These are phyloP conservation scores for Elsinoe perseae DNA, from an alignment of 2,329 filamentous ascomycete species.

Conservation along the genomic window DNA sequence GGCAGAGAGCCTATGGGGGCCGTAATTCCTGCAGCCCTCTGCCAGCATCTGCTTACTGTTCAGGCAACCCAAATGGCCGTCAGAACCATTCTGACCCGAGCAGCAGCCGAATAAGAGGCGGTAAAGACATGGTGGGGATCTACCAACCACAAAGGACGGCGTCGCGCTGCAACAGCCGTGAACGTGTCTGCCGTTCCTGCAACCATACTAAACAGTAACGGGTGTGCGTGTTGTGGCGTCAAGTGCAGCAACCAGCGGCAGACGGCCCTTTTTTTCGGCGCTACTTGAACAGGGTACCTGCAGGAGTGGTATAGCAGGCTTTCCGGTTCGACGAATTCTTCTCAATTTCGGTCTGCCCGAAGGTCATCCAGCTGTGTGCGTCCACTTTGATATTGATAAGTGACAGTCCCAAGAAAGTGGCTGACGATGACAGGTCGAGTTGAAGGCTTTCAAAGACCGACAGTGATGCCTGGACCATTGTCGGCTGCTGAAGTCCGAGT, in stretches of 20 bases:
- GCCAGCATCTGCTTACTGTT: background rate
- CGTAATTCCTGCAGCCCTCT: too few relatives aligned
- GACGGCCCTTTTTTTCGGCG: background rate
- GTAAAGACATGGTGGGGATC: too few relatives aligned
- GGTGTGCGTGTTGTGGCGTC: background rate
- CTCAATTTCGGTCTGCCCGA: too few relatives aligned
- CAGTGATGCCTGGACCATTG: background rate
- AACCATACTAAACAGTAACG: background rate
- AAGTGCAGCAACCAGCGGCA: background rate
- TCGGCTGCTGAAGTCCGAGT: background rate
- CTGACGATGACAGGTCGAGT: background rate
- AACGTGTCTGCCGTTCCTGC: background rate
- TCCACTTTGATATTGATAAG: background rate
- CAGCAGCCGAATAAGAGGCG: background rate
- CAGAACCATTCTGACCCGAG: background rate
- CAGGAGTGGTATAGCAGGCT: background rate
- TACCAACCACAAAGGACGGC: too few relatives aligned
- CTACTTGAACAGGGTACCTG: background rate
- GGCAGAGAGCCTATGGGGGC: background rate
- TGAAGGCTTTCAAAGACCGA: background rate
- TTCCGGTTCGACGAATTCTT: too few relatives aligned
- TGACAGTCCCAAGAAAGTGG: too few relatives aligned
- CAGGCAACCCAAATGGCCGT: background rate
- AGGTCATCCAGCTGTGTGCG: background rate
- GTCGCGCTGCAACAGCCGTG: too few relatives aligned